Conservation (phyloP, 2,329 filamentous ascomycete genomes). For the Rhytidhysteron rufulum region DNA sequence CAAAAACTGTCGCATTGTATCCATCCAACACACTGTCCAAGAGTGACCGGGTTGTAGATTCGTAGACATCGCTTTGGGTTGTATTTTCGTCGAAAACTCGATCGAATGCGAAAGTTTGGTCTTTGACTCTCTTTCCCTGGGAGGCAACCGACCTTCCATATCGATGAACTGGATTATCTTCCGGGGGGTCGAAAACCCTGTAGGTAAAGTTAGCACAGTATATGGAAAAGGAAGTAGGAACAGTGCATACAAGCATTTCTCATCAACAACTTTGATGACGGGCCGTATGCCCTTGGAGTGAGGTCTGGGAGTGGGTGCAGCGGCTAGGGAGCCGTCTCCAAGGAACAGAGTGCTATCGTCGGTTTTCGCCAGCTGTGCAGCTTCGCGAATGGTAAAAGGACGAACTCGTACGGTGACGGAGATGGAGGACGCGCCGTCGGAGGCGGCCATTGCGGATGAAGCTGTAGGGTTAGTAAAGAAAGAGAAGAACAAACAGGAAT, state of each 20-base stretch:
- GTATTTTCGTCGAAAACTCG: slow-evolving; percentile 95
- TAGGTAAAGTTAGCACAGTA: slow-evolving; percentile 16
- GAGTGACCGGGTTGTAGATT: slow-evolving; percentile 82
- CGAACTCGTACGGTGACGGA: slow-evolving; percentile 57
- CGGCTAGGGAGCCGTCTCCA: slow-evolving; percentile 95
- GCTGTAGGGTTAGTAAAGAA: neutral
- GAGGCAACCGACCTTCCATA: slow-evolving; percentile 75
- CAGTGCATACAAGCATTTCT: slow-evolving; percentile 78
- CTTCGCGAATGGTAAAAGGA: slow-evolving; percentile 80
- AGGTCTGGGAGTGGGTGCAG: slow-evolving; percentile 76
- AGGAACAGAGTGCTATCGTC: slow-evolving; percentile 90
- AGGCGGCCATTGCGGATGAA: slow-evolving; percentile 16
- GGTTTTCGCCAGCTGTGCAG: slow-evolving; percentile 75
- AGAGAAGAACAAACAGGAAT: too few relatives aligned
- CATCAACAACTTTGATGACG: slow-evolving; percentile 94
- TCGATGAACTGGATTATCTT: slow-evolving; percentile 86
- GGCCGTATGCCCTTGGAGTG: slow-evolving; percentile 81
- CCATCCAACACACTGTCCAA: slow-evolving; percentile 94
- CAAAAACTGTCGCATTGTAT: slow-evolving; percentile 98
- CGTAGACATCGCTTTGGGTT: slow-evolving; percentile 89
- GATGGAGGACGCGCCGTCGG: slow-evolving; percentile 48
- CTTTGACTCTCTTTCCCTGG: slow-evolving; percentile 87
- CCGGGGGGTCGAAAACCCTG: slow-evolving; percentile 95
- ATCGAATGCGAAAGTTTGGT: slow-evolving; percentile 97
- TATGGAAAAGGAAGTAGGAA: slow-evolving; percentile 1